Conservation (phyloP, 768 basidiomycete species). For the Lactarius trivialis region DNA sequence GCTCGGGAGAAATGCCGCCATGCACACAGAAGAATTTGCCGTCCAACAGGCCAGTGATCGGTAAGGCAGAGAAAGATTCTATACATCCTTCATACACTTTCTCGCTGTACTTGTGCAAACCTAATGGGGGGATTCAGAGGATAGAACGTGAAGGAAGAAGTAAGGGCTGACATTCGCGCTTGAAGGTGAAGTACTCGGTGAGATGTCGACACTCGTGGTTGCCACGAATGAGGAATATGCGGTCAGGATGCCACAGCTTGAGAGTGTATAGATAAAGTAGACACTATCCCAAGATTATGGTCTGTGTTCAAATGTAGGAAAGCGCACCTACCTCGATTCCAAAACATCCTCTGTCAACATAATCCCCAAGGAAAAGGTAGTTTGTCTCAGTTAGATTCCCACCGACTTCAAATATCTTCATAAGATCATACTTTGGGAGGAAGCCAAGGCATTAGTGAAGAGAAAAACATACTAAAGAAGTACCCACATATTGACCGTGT, state of each 20-base stretch:
- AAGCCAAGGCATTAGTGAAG: neutral
- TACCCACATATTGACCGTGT: conserved; percentile 85
- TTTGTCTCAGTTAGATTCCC: conserved; percentile 72
- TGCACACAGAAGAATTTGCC: conserved; percentile 96
- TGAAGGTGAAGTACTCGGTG: conserved; percentile 81
- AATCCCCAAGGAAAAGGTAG: conserved; percentile 92
- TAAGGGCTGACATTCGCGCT: conserved; percentile 75
- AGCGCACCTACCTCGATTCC: conserved; percentile 48
- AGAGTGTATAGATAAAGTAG: conserved; percentile 57
- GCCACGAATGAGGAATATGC: conserved; percentile 53
- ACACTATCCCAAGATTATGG: conserved; percentile 29
- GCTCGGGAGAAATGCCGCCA: conserved; percentile 87
- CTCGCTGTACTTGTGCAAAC: conserved; percentile 84
- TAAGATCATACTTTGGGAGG: conserved; percentile 75
- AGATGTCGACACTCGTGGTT: conserved; percentile 64
- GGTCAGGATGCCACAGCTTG: conserved; percentile 58
- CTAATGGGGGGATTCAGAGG: conserved; percentile 33
- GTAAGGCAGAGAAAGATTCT: conserved; percentile 83
- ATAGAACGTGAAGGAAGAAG: neutral
- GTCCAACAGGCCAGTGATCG: conserved; percentile 88
- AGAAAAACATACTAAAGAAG: neutral
- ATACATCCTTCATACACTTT: conserved; percentile 90
- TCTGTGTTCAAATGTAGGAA: neutral
- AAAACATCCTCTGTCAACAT: conserved; percentile 92
- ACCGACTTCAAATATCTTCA: conserved; percentile 95